phyloP scores from a whole-genome alignment of 2,329 filamentous ascomycete genomes.

The Colletotrichum brevisporum region DNA sequence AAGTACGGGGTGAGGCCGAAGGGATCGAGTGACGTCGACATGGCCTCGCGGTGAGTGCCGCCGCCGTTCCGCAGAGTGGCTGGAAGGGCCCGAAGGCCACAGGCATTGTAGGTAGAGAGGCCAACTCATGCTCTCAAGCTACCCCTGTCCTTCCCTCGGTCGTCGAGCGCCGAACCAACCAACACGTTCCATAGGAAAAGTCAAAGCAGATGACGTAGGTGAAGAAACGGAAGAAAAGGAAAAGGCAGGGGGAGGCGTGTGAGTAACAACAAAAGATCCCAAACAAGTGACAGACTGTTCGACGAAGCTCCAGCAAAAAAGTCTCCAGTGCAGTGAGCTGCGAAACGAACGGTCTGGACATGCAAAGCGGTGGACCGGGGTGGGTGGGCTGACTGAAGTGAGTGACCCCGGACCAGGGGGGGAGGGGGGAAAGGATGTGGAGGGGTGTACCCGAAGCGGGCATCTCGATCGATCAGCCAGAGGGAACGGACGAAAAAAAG shows the following conservation, averaged over 20 bases:
- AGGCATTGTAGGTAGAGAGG: too few species aligned
- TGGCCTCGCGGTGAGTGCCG: not conserved
- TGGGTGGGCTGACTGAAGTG: conserved; percentile 11
- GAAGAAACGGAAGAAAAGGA: not conserved
- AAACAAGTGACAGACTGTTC: not conserved
- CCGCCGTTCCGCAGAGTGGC: not conserved
- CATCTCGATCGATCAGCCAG: conserved; percentile 30
- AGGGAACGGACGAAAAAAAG: not conserved
- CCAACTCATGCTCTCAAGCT: not conserved
- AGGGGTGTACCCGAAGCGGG: conserved; percentile 30
- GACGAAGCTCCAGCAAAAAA: not conserved
- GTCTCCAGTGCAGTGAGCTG: conserved; percentile 8
- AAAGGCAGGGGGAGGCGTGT: not conserved
- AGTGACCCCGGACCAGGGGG: conserved; percentile 16
- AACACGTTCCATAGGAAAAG: conserved; percentile 9
- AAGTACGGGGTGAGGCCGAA: not conserved
- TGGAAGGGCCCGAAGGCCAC: too few species aligned
- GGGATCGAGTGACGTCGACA: not conserved
- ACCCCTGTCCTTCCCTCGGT: not conserved
- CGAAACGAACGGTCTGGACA: conserved; percentile 33
- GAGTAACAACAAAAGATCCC: not conserved
- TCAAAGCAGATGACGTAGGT: conserved; percentile 36
- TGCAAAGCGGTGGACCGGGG: conserved; percentile 20
- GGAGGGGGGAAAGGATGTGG: not conserved
- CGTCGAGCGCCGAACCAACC: not conserved